These are phyloP conservation scores for Circinella umbellata DNA, from an alignment of 371 early-diverging fungal genomes.

Conservation along the genomic window DNA sequence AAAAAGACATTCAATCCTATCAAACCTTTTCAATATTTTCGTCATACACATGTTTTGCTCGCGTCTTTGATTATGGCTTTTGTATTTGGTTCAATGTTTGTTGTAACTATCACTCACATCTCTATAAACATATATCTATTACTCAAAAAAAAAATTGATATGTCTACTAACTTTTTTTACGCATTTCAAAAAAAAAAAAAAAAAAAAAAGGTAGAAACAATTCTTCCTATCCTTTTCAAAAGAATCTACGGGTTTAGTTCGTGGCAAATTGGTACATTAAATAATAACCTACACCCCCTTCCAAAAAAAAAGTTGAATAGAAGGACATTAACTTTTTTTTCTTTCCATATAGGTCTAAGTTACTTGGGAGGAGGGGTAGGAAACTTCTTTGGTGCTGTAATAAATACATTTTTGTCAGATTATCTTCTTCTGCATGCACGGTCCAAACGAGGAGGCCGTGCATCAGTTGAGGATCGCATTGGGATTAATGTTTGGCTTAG, in stretches of 20 bases:
- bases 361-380: constrained; percentile 54
- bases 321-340: too few species aligned
- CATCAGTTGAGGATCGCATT: constrained; percentile 31
- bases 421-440: constrained; percentile 29
- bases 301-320: too few species aligned
- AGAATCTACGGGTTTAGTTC: constrained; percentile 35
- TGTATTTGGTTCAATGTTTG: constrained; percentile 56
- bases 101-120: constrained; percentile 36
- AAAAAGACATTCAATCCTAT: constrained; percentile 30
- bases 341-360: constrained; percentile 25
- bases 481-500: constrained; percentile 33
- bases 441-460: constrained; percentile 25
- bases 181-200: not conserved
- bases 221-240: constrained; percentile 38
- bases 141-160: too few species aligned
- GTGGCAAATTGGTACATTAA: constrained; percentile 37
- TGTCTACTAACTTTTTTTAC: too few species aligned
- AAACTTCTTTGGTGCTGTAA: constrained; percentile 39
- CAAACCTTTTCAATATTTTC: constrained; percentile 37
- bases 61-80: constrained; percentile 49
- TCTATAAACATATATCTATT: too few species aligned
- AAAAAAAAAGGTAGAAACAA: constrained; percentile 29
- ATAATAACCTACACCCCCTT: too few species aligned
- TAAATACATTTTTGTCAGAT: constrained; percentile 31
- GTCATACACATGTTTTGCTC: constrained; percentile 51